Conservation (phyloP, 441 rosid species). For the Aleurites moluccanus region DNA sequence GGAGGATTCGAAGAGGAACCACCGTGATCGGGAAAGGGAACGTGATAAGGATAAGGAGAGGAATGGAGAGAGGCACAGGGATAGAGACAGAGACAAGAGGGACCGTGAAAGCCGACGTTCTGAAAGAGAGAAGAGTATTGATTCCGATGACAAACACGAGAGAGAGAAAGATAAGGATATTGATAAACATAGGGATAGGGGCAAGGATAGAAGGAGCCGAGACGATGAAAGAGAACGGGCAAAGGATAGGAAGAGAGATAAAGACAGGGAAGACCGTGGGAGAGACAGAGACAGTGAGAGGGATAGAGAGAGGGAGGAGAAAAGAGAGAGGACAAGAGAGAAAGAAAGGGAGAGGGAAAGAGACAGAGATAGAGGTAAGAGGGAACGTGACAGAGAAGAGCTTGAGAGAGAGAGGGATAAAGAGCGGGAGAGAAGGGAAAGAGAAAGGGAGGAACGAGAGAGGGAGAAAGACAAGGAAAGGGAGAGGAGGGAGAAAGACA, state of each 20-base stretch:
- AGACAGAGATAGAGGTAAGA: conserved; percentile 34
- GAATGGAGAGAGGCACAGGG: conserved; percentile 32
- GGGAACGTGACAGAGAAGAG: conserved; percentile 47
- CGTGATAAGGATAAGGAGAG: conserved; percentile 27
- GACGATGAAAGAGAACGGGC: conserved; percentile 18
- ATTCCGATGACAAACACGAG: conserved; percentile 47
- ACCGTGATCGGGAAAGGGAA: conserved; percentile 50
- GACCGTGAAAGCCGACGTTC: conserved; percentile 40
- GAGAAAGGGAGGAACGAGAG: conserved; percentile 17
- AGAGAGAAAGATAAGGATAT: conserved; percentile 39
- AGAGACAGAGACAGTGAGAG: conserved; percentile 31
- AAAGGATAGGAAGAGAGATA: conserved; percentile 37
- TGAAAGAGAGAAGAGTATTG: conserved; percentile 38
- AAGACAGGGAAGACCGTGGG: conserved; percentile 31
- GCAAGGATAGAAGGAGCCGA: conserved; percentile 24
- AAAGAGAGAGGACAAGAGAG: conserved; percentile 41
- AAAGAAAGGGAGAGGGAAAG: conserved; percentile 34
- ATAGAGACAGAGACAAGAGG: conserved; percentile 36
- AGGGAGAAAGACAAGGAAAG: conserved; percentile 20
- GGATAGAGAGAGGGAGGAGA: conserved; percentile 31
- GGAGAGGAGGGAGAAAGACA: too few species aligned
- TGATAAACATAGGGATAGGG: conserved; percentile 19
- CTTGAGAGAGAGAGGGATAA: conserved; percentile 43
- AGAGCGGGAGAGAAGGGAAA: conserved; percentile 35
- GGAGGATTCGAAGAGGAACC: conserved; percentile 43